phyloP scores from a whole-genome alignment of 1,139 yeast genomes.

The Groenewaldozyma auringiensis region DNA sequence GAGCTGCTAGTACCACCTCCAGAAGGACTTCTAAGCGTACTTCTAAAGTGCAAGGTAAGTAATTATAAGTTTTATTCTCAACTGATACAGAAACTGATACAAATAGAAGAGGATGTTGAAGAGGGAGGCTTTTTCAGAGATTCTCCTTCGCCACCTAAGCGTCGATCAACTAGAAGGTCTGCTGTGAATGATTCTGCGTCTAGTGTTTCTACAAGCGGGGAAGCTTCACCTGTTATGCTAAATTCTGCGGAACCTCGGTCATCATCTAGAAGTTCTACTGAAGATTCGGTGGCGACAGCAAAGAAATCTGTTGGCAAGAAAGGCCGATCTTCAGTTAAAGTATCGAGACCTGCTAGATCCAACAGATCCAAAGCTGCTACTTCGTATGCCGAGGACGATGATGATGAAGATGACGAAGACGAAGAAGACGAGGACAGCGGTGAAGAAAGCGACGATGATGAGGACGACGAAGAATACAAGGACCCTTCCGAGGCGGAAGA shows the following conservation, averaged over 20 bases:
- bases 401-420: conserved; percentile 10
- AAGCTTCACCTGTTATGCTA: background rate
- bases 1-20: background rate
- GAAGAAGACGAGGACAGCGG: conserved; percentile 6
- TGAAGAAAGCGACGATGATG: conserved; percentile 9
- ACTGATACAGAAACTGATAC: background rate
- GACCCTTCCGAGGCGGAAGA: conserved; percentile 1
- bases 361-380: background rate
- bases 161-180: background rate
- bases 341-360: background rate
- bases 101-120: conserved; percentile 3
- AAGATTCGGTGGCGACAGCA: background rate
- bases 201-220: background rate
- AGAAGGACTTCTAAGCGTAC: background rate
- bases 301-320: background rate
- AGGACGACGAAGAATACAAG: conserved; percentile 5
- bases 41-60: background rate
- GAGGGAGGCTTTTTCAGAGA: background rate
- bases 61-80: background rate
- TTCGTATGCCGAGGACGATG: conserved; percentile 5
- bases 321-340: too few species aligned
- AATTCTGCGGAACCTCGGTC: background rate
- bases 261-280: background rate
- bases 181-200: background rate
- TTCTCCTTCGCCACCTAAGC: background rate